Percentiles rank a stretch among this genome's conserved stretches.
These are phyloP conservation scores for Botryotinia globosa DNA, from an alignment of 2,329 filamentous ascomycete genomes.

Conservation along the genomic window DNA sequence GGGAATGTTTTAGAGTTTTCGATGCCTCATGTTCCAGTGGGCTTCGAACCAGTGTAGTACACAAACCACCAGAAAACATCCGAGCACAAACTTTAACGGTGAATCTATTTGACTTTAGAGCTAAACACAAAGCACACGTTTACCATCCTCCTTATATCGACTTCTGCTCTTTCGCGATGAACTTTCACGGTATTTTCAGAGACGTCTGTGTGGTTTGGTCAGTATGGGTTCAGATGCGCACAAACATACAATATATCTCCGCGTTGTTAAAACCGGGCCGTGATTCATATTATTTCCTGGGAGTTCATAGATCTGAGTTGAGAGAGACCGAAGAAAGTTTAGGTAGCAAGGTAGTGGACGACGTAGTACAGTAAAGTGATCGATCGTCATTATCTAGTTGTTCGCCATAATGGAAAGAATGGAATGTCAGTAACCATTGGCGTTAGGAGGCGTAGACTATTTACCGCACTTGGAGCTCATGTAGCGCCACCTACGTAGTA, in stretches of 20 bases:
- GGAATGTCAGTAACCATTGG: neutral
- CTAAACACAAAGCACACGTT: neutral
- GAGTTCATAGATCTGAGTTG: neutral
- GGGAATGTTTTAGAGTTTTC: neutral
- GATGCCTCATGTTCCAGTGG: neutral
- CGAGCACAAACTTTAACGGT: conserved; percentile 4
- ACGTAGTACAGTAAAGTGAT: neutral
- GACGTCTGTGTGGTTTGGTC: neutral
- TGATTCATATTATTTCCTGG: neutral
- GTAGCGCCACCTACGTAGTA: neutral
- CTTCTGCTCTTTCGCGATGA: conserved; percentile 2
- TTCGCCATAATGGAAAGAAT: neutral
- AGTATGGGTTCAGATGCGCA: neutral
- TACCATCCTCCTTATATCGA: neutral
- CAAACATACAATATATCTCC: conserved; percentile 6
- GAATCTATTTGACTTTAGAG: conserved; percentile 12
- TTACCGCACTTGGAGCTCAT: neutral
- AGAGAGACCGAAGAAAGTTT: neutral
- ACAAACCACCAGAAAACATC: neutral
- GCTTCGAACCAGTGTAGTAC: neutral
- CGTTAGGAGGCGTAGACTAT: conserved; percentile 2
- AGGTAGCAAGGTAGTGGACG: neutral
- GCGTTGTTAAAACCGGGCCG: neutral
- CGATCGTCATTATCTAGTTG: neutral
- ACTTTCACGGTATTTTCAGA: neutral